Conservation (phyloP, 163 green algal genomes). For the Volvox carteri region DNA sequence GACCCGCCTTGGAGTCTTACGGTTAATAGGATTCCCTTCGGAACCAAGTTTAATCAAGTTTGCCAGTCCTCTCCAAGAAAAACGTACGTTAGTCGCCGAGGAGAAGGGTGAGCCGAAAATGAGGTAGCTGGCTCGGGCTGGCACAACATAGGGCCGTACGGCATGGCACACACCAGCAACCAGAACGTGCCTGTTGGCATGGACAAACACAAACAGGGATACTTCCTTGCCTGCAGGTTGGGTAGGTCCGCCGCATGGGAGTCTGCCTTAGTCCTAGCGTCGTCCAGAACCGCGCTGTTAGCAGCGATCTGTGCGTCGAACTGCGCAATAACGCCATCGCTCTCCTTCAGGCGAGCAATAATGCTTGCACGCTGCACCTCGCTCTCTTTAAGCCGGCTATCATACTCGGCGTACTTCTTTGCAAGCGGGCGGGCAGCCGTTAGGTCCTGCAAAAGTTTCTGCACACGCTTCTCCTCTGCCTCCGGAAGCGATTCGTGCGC, state of each 20-base stretch:
- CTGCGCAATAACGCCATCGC: conserved; percentile 49
- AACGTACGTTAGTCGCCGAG: too few species aligned
- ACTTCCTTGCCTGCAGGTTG: conserved; percentile 30
- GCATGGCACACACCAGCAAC: too few species aligned
- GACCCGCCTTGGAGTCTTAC: too few species aligned
- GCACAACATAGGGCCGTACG: too few species aligned
- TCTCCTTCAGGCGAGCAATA: conserved; percentile 58
- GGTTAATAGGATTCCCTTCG: too few species aligned
- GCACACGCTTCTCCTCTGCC: conserved; percentile 65
- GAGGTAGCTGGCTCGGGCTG: too few species aligned
- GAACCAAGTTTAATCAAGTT: too few species aligned
- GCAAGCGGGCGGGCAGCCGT: conserved; percentile 43
- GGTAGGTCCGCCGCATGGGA: conserved; percentile 22
- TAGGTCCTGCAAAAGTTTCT: conserved; percentile 60
- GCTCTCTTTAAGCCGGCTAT: conserved; percentile 58
- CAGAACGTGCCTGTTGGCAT: background rate
- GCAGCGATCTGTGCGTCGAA: conserved; percentile 55
- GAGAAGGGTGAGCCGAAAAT: too few species aligned
- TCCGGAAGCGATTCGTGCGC: conserved; percentile 65
- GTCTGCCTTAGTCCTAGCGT: conserved; percentile 62
- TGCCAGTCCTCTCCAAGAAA: too few species aligned
- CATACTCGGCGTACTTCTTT: conserved; percentile 43
- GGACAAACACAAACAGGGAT: background rate
- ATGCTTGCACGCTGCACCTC: conserved; percentile 45
- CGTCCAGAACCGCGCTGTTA: conserved; percentile 56